Evolutionary conservation across 176 grass and related monocot genomes (phyloP).

Genomic region (Elaeis guineensis): DNA sequence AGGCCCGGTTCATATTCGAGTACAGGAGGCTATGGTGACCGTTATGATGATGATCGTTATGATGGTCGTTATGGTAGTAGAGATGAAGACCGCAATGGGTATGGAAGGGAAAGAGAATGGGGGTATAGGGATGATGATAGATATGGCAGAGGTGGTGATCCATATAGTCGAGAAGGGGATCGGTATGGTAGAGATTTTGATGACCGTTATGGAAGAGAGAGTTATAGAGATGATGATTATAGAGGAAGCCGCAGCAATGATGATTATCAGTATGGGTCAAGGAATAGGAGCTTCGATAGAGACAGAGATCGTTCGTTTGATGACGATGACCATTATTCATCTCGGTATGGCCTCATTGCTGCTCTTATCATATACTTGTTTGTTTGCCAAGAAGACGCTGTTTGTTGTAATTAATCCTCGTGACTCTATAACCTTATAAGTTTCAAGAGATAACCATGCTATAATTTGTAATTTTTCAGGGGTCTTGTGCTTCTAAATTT

Average conservation of each 20-base stretch:
- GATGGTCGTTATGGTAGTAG: conserved; percentile 65
- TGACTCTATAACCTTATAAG: too few species aligned
- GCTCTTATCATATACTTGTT: too few species aligned
- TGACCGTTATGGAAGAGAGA: conserved; percentile 50
- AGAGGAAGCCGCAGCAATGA: conserved; percentile 49
- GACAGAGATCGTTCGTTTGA: conserved; percentile 54
- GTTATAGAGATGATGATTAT: conserved; percentile 70
- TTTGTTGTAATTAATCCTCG: too few species aligned
- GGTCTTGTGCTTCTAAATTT: too few species aligned
- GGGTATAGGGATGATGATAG: conserved; percentile 74
- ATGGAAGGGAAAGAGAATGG: conserved; percentile 75
- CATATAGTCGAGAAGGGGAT: conserved; percentile 65
- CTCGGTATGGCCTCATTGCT: conserved; percentile 4
- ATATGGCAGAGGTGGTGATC: conserved; percentile 53
- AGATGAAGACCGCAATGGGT: conserved; percentile 64
- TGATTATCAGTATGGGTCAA: conserved; percentile 63
- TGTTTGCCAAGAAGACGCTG: too few species aligned
- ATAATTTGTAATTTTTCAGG: too few species aligned
- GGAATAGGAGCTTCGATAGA: conserved; percentile 53
- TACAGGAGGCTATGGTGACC: conserved; percentile 37
- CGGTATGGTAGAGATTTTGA: conserved; percentile 75
- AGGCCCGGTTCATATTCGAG: conserved; percentile 30
- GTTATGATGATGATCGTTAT: conserved; percentile 69
- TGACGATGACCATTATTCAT: conserved; percentile 76
- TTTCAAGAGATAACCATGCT: too few species aligned